These are phyloP conservation scores for Spathaspora sp. DNA, from an alignment of 1,139 yeast genomes.

Conservation along the genomic window DNA sequence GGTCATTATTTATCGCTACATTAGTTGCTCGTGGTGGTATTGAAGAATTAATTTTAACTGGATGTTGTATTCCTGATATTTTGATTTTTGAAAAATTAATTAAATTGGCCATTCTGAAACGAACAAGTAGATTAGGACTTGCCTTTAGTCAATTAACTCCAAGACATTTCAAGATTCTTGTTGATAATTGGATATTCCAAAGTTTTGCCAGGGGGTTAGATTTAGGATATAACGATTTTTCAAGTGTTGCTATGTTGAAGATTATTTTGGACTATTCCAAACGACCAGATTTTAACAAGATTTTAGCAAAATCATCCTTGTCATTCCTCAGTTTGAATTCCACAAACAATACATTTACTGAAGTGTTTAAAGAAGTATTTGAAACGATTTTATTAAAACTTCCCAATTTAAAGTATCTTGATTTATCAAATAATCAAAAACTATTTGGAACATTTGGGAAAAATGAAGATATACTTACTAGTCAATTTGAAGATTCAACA, in stretches of 20 bases:
- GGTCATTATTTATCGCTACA: conserved; percentile 71
- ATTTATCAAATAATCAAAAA: conserved; percentile 62
- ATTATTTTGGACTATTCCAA: conserved; percentile 24
- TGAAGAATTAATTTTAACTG: conserved; percentile 69
- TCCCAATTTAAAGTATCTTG: conserved; percentile 61
- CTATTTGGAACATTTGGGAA: conserved; percentile 40
- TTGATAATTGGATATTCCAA: conserved; percentile 40
- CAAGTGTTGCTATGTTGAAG: conserved; percentile 29
- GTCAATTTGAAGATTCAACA: conserved; percentile 1
- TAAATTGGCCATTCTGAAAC: conserved; percentile 50
- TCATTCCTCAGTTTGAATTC: conserved; percentile 71
- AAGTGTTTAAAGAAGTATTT: conserved; percentile 30
- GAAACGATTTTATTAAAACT: conserved; percentile 36
- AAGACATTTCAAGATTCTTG: conserved; percentile 49
- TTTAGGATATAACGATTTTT: conserved; percentile 68
- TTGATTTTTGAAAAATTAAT: conserved; percentile 57
- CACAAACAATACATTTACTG: conserved; percentile 49
- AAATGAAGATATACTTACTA: background rate
- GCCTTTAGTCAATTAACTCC: conserved; percentile 63
- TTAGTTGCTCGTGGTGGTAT: conserved; percentile 67
- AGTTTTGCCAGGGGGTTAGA: conserved; percentile 56
- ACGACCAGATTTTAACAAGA: conserved; percentile 19
- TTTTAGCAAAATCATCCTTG: conserved; percentile 33
- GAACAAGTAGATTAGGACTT: conserved; percentile 59
- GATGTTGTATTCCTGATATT: conserved; percentile 63